Conservation (phyloP, 306 rosid species). For the Abrus pulchellus region DNA sequence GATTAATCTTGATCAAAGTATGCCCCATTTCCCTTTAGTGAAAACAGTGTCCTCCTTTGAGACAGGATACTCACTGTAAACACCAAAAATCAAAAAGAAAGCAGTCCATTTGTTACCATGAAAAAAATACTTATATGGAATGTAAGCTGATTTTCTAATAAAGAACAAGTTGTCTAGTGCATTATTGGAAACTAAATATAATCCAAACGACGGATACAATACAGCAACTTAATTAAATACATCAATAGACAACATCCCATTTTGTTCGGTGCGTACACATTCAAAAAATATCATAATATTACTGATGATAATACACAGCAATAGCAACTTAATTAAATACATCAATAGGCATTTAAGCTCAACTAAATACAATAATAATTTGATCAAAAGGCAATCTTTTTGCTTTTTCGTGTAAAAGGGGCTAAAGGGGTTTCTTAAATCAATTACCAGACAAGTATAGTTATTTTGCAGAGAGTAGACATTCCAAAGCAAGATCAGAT, state of each 20-base stretch:
- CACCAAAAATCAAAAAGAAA: background rate
- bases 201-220: constrained; percentile 2
- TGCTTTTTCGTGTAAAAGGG: background rate
- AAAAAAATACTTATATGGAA: background rate
- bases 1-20: background rate
- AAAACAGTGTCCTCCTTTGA: constrained; percentile 14
- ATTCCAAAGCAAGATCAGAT: background rate
- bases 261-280: background rate
- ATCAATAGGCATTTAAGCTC: background rate
- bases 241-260: constrained; percentile 5
- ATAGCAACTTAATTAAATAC: constrained; percentile 16
- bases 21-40: constrained; percentile 39
- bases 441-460: background rate
- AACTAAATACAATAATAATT: background rate
- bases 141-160: background rate
- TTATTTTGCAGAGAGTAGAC: background rate
- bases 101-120: background rate
- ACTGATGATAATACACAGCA: background rate
- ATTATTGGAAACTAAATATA: background rate
- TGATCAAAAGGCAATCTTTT: background rate
- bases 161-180: background rate
- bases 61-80: constrained; percentile 13
- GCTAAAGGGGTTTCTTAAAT: background rate
- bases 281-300: background rate
- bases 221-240: background rate